A percentile compares a stretch with the other conserved stretches of the same genome.
phyloP scores from a whole-genome alignment of 306 rosid species.

The Acacia acuminata region DNA sequence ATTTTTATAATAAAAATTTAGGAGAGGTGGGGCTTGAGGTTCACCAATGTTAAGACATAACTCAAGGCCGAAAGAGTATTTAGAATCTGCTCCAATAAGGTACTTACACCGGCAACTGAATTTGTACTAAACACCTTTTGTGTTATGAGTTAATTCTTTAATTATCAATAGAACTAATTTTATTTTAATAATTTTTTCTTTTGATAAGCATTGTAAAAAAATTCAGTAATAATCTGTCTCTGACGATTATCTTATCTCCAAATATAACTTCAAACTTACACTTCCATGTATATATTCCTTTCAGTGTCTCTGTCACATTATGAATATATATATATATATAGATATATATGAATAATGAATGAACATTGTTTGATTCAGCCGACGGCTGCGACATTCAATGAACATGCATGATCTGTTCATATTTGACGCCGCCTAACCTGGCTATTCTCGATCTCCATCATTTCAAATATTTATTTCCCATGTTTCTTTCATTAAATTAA shows the following conservation, averaged over 20 bases:
- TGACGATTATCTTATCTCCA: neutral
- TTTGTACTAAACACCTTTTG: too few species aligned
- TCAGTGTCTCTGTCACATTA: neutral
- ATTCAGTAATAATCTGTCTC: neutral
- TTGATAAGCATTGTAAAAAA: neutral
- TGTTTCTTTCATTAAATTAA: neutral
- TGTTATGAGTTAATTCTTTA: too few species aligned
- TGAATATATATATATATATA: neutral
- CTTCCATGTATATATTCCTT: neutral
- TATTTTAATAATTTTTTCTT: neutral
- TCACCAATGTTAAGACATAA: too few species aligned
- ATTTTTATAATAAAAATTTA: too few species aligned
- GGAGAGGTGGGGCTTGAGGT: rapidly evolving
- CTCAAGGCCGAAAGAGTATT: too few species aligned
- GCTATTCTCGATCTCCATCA: neutral
- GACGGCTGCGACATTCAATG: constrained; percentile 10
- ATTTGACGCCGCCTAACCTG: neutral
- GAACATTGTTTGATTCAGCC: neutral
- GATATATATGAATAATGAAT: neutral
- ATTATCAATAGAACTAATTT: too few species aligned
- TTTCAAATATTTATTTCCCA: neutral
- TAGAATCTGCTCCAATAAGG: too few species aligned
- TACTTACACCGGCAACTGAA: too few species aligned
- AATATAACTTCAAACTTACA: neutral
- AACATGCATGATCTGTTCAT: neutral